A percentile compares a stretch with the other conserved stretches of the same genome.
phyloP scores from a whole-genome alignment of 441 rosid genomes.

The Gossypium davidsonii region DNA sequence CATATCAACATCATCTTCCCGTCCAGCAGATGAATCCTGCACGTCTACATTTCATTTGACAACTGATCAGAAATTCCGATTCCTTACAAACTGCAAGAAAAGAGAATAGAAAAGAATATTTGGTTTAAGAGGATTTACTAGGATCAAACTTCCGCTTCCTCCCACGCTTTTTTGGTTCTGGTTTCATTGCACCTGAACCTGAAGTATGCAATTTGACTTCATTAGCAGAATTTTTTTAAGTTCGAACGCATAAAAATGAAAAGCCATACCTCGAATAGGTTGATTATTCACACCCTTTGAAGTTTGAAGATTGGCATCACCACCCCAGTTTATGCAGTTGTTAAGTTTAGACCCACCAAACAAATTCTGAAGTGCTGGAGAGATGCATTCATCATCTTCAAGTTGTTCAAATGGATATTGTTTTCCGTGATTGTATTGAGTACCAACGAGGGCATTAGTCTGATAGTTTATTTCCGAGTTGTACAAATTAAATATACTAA shows the following conservation, averaged over 20 bases:
- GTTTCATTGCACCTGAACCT: slow-evolving; percentile 26
- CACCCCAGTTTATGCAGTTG: slow-evolving; percentile 27
- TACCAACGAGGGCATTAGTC: slow-evolving; percentile 36
- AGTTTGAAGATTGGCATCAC: slow-evolving; percentile 33
- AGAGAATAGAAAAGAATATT: not conserved
- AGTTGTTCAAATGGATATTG: slow-evolving; percentile 71
- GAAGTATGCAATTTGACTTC: slow-evolving; percentile 27
- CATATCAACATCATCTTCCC: slow-evolving; percentile 52
- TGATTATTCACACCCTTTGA: slow-evolving; percentile 31
- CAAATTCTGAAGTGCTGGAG: slow-evolving; percentile 57
- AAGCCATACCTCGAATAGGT: slow-evolving; percentile 27
- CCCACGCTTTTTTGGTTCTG: slow-evolving; percentile 52
- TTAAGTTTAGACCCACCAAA: slow-evolving; percentile 41
- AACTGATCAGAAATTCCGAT: slow-evolving; percentile 17
- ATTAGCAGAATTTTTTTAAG: slow-evolving; percentile 24
- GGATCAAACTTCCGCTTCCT: slow-evolving; percentile 67
- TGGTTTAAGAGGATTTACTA: slow-evolving; percentile 41
- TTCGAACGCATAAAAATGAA: slow-evolving; percentile 23
- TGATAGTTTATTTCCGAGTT: slow-evolving; percentile 82
- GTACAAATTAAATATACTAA: slow-evolving; percentile 76
- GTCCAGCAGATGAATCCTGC: slow-evolving; percentile 39
- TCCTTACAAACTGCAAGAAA: slow-evolving; percentile 9
- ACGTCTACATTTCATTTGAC: slow-evolving; percentile 35
- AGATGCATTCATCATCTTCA: slow-evolving; percentile 68
- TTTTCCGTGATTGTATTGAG: slow-evolving; percentile 45